phyloP scores from a whole-genome alignment of 345 rosid species.

The Lepidium didymum region DNA sequence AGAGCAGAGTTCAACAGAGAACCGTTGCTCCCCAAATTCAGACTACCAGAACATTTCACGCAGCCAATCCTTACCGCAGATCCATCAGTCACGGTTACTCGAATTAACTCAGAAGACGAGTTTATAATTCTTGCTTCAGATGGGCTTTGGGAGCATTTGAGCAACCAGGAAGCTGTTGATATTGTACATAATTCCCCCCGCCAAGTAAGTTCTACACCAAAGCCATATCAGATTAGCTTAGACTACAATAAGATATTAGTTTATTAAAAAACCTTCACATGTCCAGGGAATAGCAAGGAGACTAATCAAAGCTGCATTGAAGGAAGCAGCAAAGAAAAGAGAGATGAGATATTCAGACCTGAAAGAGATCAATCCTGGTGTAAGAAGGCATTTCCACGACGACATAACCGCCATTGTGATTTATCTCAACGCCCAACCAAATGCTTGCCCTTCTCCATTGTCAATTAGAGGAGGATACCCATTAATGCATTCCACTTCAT shows the following conservation, averaged over 20 bases:
- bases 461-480: slow-evolving; percentile 49
- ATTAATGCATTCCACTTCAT: slow-evolving; percentile 18
- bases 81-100: slow-evolving; percentile 50
- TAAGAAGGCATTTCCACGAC: slow-evolving; percentile 76
- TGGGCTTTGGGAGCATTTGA: slow-evolving; percentile 89
- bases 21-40: slow-evolving; percentile 50
- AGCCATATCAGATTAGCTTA: background rate
- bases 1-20: slow-evolving; percentile 74
- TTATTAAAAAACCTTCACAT: background rate
- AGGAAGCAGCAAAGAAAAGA: slow-evolving; percentile 76
- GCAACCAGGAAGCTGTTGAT: slow-evolving; percentile 58
- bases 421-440: slow-evolving; percentile 32
- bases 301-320: slow-evolving; percentile 55
- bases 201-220: slow-evolving; percentile 34
- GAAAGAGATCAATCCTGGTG: slow-evolving; percentile 52
- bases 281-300: slow-evolving; percentile 68
- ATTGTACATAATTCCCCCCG: slow-evolving; percentile 50
- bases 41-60: slow-evolving; percentile 45
- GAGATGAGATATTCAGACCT: slow-evolving; percentile 77
- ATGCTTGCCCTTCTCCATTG: slow-evolving; percentile 22
- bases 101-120: slow-evolving; percentile 53
- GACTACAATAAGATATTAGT: too few species aligned
- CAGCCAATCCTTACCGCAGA: slow-evolving; percentile 67
- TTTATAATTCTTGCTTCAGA: slow-evolving; percentile 80
- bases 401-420: slow-evolving; percentile 55